These are phyloP conservation scores for Candida tallmaniae DNA, from an alignment of 805 yeast genomes.

Conservation along the genomic window DNA sequence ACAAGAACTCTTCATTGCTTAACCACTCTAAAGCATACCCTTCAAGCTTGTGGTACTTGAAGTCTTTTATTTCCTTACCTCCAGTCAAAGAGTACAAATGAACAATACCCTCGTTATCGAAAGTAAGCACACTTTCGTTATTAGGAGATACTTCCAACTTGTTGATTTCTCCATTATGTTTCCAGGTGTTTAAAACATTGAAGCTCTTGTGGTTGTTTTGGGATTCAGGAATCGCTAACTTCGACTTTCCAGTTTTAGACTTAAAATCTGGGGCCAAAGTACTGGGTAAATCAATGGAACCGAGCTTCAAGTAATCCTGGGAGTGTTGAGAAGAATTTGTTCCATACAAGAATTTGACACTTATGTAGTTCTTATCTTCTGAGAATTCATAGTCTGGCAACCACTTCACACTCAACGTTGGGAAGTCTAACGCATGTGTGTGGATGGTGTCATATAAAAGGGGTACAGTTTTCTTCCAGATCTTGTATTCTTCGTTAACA, in stretches of 20 bases:
- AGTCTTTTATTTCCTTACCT: constrained; percentile 20
- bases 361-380: constrained; percentile 25
- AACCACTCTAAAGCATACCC: constrained; percentile 76
- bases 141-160: constrained; percentile 51
- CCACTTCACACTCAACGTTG: constrained; percentile 69
- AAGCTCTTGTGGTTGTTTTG: constrained; percentile 27
- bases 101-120: constrained; percentile 49
- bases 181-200: constrained; percentile 45
- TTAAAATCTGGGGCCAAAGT: constrained; percentile 40
- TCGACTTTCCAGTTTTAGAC: constrained; percentile 19
- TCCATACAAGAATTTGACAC: constrained; percentile 43
- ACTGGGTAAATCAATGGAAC: constrained; percentile 44
- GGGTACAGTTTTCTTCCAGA: constrained; percentile 85
- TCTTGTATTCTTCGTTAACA: constrained; percentile 66
- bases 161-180: constrained; percentile 65
- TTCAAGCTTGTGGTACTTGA: constrained; percentile 56
- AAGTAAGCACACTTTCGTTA: constrained; percentile 48
- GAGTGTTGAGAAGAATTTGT: constrained; percentile 40
- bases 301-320: constrained; percentile 43
- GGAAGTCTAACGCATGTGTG: constrained; percentile 64
- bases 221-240: constrained; percentile 21
- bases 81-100: constrained; percentile 35
- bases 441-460: constrained; percentile 69
- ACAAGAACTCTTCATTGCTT: constrained; percentile 40
- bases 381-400: constrained; percentile 43